Evolutionary conservation across 2,329 filamentous ascomycete species (phyloP), one percentile per base, ranked within the genome.

Genomic region (Xylariaceae sp.): DNA sequence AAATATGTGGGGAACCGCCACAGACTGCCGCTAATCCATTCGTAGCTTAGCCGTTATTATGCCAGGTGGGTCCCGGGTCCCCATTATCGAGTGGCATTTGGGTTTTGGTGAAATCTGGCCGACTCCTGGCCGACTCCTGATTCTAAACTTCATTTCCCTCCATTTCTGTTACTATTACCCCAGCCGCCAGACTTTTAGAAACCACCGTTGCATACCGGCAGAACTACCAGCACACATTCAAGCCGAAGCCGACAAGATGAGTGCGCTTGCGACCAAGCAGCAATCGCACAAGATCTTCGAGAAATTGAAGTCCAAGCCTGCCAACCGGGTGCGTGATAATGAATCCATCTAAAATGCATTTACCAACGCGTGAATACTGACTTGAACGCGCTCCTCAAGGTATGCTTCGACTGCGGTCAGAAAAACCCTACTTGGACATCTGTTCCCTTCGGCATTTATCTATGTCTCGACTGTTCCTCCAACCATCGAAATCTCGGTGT

Each of bases 361-460:
- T 20, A 46, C 43, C 20, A 18, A 21, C 21, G 14, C 26, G 32
- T 48, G 53, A 58, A 52, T 65, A 44, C 44, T 12, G 32, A 21
- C 2, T 46, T 44, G 47, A 45, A n/a, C 20, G 40, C 43, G 29
- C 18, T n/a, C n/a, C 12, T 7, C 19, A 42, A 71, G 93, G 86
- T 96, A 80, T 99, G 95, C 83, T 99, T 99, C 78, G 95, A 99
- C 79, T 99, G 95, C 77, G 88, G 90, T 73, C 89, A 92, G 70
- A 98, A 98, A 79, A 97, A 97, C 73, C 95, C 95, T 60, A 98
- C 95, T 56, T 99, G 95, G 95, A 96, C 93, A 7, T 98, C 93
- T 6, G 93, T 97, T 29, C 93, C 93, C 10, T 92, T 99, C 63
- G 95, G 91, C 71, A 98, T 99, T 74, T 99, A 98, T 74, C 86